Evolutionary conservation across 345 rosid species (phyloP).

Genomic region (Syzygium grande): DNA sequence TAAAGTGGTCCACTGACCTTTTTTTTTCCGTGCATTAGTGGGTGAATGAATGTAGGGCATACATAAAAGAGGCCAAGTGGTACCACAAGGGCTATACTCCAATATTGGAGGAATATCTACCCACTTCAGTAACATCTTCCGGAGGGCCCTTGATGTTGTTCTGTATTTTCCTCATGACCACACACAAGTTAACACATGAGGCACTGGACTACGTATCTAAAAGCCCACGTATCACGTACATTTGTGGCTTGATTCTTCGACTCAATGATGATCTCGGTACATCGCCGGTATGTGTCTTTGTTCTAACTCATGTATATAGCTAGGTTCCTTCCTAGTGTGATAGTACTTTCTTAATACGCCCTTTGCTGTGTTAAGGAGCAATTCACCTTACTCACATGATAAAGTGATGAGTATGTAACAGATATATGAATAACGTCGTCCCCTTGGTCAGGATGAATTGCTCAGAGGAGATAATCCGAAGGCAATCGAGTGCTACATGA

Average conservation of each 20-base stretch:
- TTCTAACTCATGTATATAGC: neutral
- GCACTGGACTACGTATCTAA: neutral
- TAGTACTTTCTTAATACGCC: neutral
- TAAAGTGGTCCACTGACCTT: neutral
- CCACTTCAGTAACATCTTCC: neutral
- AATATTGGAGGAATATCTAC: constrained; percentile 3
- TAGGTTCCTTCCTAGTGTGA: neutral
- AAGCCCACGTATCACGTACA: neutral
- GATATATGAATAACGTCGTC: neutral
- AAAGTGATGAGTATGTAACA: too few relatives aligned
- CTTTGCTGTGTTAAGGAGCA: neutral
- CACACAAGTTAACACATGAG: neutral
- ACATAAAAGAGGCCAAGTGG: constrained; percentile 8
- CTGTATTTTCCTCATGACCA: neutral
- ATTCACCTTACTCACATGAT: too few relatives aligned
- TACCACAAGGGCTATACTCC: constrained; percentile 5
- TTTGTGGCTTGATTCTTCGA: neutral
- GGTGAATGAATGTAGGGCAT: constrained; percentile 3
- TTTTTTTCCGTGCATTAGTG: neutral
- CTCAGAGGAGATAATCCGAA: constrained; percentile 13
- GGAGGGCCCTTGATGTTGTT: neutral
- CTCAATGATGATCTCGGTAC: constrained; percentile 8
- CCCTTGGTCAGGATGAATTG: constrained; percentile 2
- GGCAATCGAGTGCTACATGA: constrained; percentile 11
- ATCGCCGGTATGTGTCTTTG: neutral